Evolutionary conservation across 2,329 filamentous ascomycete species (phyloP).

Genomic region (Pseudocercospora musae): DNA sequence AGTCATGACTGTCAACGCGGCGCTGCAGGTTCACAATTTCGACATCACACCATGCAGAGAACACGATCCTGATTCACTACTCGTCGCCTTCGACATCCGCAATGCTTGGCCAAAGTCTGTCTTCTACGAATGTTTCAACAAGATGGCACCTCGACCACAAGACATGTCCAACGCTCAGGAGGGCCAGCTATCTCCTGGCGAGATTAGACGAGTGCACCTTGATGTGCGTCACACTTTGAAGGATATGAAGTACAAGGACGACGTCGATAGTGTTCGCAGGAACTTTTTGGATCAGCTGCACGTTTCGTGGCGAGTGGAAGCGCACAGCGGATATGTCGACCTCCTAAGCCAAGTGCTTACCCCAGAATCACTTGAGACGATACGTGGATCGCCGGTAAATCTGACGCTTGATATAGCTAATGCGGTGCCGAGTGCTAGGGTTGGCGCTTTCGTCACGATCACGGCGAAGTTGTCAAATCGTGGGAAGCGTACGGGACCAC

Average conservation of each 20-base stretch:
- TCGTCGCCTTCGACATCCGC: slow-evolving; percentile 77
- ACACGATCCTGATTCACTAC: slow-evolving; percentile 60
- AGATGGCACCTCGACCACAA: slow-evolving; percentile 4
- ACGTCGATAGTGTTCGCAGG: slow-evolving; percentile 13
- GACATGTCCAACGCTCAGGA: slow-evolving; percentile 1
- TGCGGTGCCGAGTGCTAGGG: neutral
- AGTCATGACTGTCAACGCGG: slow-evolving; percentile 87
- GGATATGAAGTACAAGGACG: slow-evolving; percentile 11
- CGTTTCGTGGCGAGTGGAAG: slow-evolving; percentile 23
- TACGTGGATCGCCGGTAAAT: slow-evolving; percentile 17
- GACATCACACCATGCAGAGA: slow-evolving; percentile 65
- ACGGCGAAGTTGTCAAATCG: slow-evolving; percentile 14
- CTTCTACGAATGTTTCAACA: slow-evolving; percentile 35
- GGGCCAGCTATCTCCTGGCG: slow-evolving; percentile 20
- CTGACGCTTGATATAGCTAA: slow-evolving; percentile 4
- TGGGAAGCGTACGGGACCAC: slow-evolving; percentile 10
- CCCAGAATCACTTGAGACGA: slow-evolving; percentile 14
- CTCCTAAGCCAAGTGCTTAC: slow-evolving; percentile 18
- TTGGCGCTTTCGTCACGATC: slow-evolving; percentile 19
- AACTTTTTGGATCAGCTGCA: slow-evolving; percentile 21
- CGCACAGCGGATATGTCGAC: slow-evolving; percentile 24
- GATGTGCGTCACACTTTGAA: slow-evolving; percentile 5
- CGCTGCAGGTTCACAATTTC: slow-evolving; percentile 74
- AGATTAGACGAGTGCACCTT: slow-evolving; percentile 23
- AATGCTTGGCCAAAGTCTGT: slow-evolving; percentile 88